phyloP scores from a whole-genome alignment of 441 rosid genomes.

The Manihot esculenta region DNA sequence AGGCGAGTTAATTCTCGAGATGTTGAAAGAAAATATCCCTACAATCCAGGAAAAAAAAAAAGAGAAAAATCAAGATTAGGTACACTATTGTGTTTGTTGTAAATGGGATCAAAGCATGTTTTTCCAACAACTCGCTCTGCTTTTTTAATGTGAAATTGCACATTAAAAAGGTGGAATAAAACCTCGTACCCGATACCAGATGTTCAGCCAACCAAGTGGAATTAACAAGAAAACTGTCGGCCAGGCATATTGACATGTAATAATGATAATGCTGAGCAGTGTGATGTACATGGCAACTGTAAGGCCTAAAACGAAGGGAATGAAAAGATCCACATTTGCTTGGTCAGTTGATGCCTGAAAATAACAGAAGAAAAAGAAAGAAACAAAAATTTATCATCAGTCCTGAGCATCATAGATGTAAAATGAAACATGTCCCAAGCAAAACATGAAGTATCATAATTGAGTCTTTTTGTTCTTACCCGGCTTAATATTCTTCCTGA shows the following conservation, averaged over 20 bases:
- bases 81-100: no score
- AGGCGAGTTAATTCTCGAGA: slow-evolving; percentile 88
- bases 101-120: no score
- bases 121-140: no score
- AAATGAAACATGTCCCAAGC: no score
- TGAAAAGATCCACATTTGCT: slow-evolving; percentile 73
- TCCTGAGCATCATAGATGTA: no score
- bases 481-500: slow-evolving; percentile 93
- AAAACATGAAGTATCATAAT: not conserved
- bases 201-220: slow-evolving; percentile 85
- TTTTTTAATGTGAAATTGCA: not conserved
- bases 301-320: slow-evolving; percentile 63
- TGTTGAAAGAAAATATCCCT: slow-evolving; percentile 83
- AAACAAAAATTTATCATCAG: not conserved
- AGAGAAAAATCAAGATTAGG: slow-evolving; percentile 3
- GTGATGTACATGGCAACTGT: slow-evolving; percentile 70
- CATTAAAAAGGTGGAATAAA: not conserved
- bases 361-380: not conserved
- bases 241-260: slow-evolving; percentile 96
- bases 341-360: slow-evolving; percentile 94
- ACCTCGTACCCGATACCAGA: slow-evolving; percentile 76
- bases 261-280: slow-evolving; percentile 73
- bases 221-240: slow-evolving; percentile 74
- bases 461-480: slow-evolving; percentile 38
- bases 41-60: slow-evolving; percentile 13